A percentile compares a stretch with the other conserved stretches of the same genome.
Conservation (phyloP, 345 rosid genomes). For the Brassica incana region DNA sequence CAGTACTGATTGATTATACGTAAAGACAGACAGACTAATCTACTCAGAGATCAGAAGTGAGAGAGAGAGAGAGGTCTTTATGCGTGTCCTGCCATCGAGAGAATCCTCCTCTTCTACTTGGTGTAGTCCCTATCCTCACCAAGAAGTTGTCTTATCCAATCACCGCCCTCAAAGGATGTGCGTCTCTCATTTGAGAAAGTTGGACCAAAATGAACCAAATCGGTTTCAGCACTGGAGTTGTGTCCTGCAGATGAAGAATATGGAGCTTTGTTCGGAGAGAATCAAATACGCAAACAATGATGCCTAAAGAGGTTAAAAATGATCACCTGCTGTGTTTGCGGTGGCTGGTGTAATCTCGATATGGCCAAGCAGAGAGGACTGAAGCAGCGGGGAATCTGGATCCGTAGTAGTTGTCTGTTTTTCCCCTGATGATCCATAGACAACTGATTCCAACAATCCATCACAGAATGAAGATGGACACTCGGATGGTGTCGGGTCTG, state of each 20-base stretch:
- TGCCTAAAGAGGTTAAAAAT: conserved; percentile 31
- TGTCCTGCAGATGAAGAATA: conserved; percentile 29
- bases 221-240: background rate
- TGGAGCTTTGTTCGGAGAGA: background rate
- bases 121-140: conserved; percentile 31
- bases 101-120: conserved; percentile 15
- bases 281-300: background rate
- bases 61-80: background rate
- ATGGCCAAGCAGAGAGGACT: conserved; percentile 40
- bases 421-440: conserved; percentile 40
- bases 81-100: background rate
- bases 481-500: conserved; percentile 6
- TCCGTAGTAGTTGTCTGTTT: conserved; percentile 34
- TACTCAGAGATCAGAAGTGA: background rate
- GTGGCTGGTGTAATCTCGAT: conserved; percentile 39
- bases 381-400: conserved; percentile 44
- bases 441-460: conserved; percentile 57
- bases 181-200: conserved; percentile 6
- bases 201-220: conserved; percentile 8
- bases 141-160: conserved; percentile 40
- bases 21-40: conserved; percentile 19
- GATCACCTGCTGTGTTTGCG: conserved; percentile 35
- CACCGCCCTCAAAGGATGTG: conserved; percentile 31
- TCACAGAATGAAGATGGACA: conserved; percentile 42
- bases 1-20: background rate